Evolutionary conservation across 306 rosid genomes (phyloP).

Genomic region (Prunus armeniaca): DNA sequence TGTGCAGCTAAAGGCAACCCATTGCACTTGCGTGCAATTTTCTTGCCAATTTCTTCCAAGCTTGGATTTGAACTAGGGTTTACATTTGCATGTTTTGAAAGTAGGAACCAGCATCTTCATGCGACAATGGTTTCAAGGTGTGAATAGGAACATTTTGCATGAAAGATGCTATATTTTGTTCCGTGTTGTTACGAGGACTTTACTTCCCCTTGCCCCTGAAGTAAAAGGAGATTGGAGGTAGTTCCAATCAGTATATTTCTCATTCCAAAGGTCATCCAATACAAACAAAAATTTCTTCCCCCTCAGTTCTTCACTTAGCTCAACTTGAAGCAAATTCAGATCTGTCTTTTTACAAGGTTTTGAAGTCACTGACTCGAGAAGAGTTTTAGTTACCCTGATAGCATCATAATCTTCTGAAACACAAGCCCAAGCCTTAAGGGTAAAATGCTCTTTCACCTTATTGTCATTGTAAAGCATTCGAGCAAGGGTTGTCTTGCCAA

Average conservation of each 20-base stretch:
- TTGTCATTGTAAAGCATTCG: not conserved
- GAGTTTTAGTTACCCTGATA: not conserved
- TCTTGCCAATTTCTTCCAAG: constrained; percentile 14
- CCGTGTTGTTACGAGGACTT: constrained; percentile 13
- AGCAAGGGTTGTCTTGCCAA: constrained; percentile 13
- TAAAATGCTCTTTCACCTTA: not conserved
- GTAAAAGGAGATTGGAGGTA: not conserved
- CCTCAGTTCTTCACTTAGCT: not conserved
- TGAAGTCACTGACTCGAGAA: not conserved
- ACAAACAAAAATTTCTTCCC: not conserved
- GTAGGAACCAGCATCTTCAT: constrained; percentile 1
- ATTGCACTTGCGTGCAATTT: constrained; percentile 19
- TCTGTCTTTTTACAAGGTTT: not conserved
- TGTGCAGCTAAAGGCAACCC: constrained; percentile 22
- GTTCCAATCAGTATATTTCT: not conserved
- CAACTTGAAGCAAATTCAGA: not conserved
- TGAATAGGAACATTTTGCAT: not conserved
- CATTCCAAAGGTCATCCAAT: constrained; percentile 8
- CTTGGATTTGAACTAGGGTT: not conserved
- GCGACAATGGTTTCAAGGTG: not conserved
- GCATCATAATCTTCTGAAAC: not conserved
- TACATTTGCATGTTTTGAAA: not conserved
- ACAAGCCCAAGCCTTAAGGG: not conserved
- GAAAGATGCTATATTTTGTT: not conserved
- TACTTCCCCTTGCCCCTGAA: constrained; percentile 8